Base-by-base conservation (phyloP, 148 eudicot genomes). In the Suaeda aralocaspica region DNA sequence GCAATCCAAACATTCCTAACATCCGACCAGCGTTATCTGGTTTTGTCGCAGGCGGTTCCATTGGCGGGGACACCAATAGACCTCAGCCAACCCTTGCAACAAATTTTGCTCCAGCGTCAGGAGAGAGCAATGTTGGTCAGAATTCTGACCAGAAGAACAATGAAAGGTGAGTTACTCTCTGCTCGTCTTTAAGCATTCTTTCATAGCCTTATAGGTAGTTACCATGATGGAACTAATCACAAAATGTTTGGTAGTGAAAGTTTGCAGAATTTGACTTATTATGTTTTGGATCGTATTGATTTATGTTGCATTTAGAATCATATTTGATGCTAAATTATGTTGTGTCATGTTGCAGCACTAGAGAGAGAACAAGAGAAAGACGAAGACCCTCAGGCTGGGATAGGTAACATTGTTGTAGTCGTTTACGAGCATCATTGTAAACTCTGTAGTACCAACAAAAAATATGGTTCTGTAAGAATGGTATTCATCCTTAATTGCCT, bases 351-450 rank as follows among this genome's bases (percentile, higher is more conserved):
- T 76, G 80, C 85, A 84, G 91, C 55, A 76, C 85, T 22, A 82
- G 84, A 72, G 95, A 90, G 34, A 80, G 85, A 68, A 68, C 86
- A 3, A 87, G 92, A 81, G 98, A 93, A 78, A 88, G 98, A 72
- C 79, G 90, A 61, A 87, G 98, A 51, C 91, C 84, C 29, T 88
- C 96, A 49, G 98, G 98, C 19, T 93, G 98, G 98, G 98, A 93
- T 83, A 82, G 91, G 34, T 90, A 71, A 67, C 76, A 59, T 19
- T 33, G 22, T 34, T 28, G 29, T 42, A 51, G 57, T 52, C 50
- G 7, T 61, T 22, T 53, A 25, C 2, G 14, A 31, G 24, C 22
- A n/a, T 28, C 28, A 1, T 44, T 73, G 59, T 53, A 22, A n/a
- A 8, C 29, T 24, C 31, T 46, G 25, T 48, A 36, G 41, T 65